phyloP scores from a whole-genome alignment of 441 rosid species.

The Jatropha multifida region DNA sequence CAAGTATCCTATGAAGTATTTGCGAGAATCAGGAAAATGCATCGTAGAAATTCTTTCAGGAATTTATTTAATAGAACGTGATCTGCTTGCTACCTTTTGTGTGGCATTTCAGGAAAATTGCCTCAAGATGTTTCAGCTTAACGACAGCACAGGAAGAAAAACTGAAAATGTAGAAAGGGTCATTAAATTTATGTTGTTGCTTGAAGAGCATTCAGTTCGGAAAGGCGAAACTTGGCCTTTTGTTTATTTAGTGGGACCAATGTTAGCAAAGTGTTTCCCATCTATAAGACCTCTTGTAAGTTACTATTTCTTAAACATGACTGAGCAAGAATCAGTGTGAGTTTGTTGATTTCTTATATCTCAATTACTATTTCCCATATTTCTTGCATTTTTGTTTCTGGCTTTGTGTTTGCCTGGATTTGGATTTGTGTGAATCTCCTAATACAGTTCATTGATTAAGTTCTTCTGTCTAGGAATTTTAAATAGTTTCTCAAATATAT shows the following conservation, averaged over 20 bases:
- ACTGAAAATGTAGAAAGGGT: slow-evolving; percentile 45
- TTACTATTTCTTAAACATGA: slow-evolving; percentile 23
- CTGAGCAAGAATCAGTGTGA: background rate
- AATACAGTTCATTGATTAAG: background rate
- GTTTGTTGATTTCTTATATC: background rate
- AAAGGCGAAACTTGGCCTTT: slow-evolving; percentile 80
- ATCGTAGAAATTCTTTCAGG: slow-evolving; percentile 77
- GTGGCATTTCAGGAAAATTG: slow-evolving; percentile 58
- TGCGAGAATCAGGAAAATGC: slow-evolving; percentile 79
- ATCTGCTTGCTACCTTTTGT: slow-evolving; percentile 58
- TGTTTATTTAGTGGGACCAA: slow-evolving; percentile 66
- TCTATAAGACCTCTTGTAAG: slow-evolving; percentile 77
- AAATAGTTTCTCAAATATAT: background rate
- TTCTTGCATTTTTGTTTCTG: background rate
- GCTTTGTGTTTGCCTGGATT: background rate
- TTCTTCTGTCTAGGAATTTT: background rate
- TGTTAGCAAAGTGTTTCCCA: slow-evolving; percentile 63
- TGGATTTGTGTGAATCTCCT: no score
- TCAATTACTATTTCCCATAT: background rate
- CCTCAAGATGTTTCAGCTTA: slow-evolving; percentile 48
- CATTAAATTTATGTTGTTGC: slow-evolving; percentile 56
- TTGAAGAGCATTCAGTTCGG: slow-evolving; percentile 48
- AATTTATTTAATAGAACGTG: slow-evolving; percentile 43
- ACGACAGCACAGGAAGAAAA: slow-evolving; percentile 39
- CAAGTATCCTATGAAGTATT: slow-evolving; percentile 42